Evolutionary conservation across 2,329 filamentous ascomycete genomes (phyloP), one percentile per base, ranked within the genome.

Genomic region (Escovopsis weberi): DNA sequence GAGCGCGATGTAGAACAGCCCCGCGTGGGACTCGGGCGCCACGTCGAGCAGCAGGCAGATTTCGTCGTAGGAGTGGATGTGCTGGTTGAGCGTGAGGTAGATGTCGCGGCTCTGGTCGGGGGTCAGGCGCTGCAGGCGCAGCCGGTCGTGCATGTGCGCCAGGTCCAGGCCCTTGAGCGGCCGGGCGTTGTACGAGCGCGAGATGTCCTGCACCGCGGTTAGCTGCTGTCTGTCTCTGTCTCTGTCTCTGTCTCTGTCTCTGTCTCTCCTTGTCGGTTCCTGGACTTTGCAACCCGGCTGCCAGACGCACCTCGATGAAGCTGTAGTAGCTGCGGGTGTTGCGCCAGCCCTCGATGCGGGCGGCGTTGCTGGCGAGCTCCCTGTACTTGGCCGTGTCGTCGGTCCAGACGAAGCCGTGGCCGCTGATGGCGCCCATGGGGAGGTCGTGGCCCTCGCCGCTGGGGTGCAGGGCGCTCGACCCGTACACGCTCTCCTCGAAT

Each of bases 401-500:
- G 3, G 82, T 66, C 91, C 91, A 98, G 32, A 98, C 89, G 57
- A 94, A 96, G 35, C 91, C 91, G 58, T 96, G 91, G 0, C 89
- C 89, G 11, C 74, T 74, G 11, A 84, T 69, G 4, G 72, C 73
- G 4, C 72, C 70, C 4, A 71, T 66, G 33, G 66, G 65, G 45
- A 70, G 63, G 34, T 80, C 77, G 35, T 72, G 69, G 54, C 88
- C 84, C 50, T 85, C 82, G 11, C 80, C 77, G 5, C 84, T 85
- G 45, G 94, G 85, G 55, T 88, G 85, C 32, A 98, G 69, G 32
- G 88, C 86, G 45, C 85, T 93, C 11, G 86, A 86, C 26, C 91
- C 93, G 55, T 94, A 98, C 4, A 98, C 91, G 33, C 77, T 82
- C 63, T 98, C 91, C 59, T 98, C 91, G 51, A 96, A 96, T 11